Percentiles rank a stretch among this genome's conserved stretches.
Evolutionary conservation across 352 stramenopile species (phyloP).

Genomic region (Peronosclerospora sorghi): DNA sequence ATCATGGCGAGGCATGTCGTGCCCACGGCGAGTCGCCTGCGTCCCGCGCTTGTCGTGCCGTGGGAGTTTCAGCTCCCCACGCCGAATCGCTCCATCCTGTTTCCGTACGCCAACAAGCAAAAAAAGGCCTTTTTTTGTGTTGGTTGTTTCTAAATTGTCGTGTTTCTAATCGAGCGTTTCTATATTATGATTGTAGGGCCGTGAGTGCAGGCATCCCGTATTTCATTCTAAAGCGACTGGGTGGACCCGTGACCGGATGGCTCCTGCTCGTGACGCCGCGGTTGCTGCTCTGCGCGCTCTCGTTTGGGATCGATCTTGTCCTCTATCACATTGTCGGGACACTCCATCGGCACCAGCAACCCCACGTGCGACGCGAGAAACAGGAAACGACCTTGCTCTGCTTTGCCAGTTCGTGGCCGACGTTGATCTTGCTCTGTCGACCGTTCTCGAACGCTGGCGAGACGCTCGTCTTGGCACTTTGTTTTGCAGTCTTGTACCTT

Average conservation of each 20-base stretch:
- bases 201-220: constrained; percentile 42
- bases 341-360: constrained; percentile 13
- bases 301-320: constrained; percentile 40
- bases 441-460: constrained; percentile 79
- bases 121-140: neutral
- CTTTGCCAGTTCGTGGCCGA: constrained; percentile 67
- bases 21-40: constrained; percentile 4
- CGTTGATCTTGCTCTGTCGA: constrained; percentile 49
- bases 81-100: constrained; percentile 64
- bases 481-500: constrained; percentile 39
- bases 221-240: constrained; percentile 28
- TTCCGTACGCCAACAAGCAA: constrained; percentile 33
- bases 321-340: constrained; percentile 34
- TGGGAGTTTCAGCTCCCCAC: constrained; percentile 63
- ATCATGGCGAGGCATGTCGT: constrained; percentile 58
- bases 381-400: constrained; percentile 24
- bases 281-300: constrained; percentile 45
- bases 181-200: constrained; percentile 21
- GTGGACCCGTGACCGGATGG: constrained; percentile 26
- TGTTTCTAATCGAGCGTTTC: constrained; percentile 2
- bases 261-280: constrained; percentile 45
- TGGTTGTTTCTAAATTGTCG: too few relatives aligned
- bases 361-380: constrained; percentile 10
- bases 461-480: constrained; percentile 48
- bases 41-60: constrained; percentile 39